These are phyloP conservation scores for Amylostereum areolatum DNA, from an alignment of 1,284 basidiomycete species.

Conservation along the genomic window DNA sequence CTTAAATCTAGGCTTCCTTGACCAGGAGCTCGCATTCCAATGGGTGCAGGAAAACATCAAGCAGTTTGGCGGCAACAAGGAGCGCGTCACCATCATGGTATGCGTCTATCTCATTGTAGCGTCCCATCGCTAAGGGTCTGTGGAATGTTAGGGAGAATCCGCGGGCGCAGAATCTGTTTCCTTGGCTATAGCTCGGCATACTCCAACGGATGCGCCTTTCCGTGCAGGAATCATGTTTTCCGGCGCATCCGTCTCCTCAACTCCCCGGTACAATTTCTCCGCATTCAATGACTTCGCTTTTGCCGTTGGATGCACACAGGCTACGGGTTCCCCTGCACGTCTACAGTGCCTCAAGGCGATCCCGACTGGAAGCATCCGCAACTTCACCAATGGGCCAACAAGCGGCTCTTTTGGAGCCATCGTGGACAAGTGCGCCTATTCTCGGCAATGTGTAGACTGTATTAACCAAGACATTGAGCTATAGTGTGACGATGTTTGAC, in stretches of 20 bases:
- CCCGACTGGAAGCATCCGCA: conserved; percentile 3
- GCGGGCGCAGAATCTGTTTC: conserved; percentile 3
- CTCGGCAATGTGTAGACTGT: neutral
- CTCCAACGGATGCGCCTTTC: neutral
- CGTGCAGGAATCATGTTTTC: conserved; percentile 8
- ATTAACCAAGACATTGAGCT: neutral
- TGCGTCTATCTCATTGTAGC: neutral
- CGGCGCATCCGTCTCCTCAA: neutral
- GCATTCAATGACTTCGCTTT: conserved; percentile 4
- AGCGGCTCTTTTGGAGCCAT: neutral
- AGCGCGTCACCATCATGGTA: conserved; percentile 11
- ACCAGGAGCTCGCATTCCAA: conserved; percentile 5
- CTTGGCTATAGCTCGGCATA: conserved; percentile 1
- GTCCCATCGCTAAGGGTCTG: neutral
- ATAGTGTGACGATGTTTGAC: conserved; percentile 9
- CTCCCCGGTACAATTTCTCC: neutral
- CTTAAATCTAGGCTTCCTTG: conserved; percentile 4
- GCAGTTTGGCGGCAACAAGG: conserved; percentile 11
- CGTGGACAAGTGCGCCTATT: conserved; percentile 5
- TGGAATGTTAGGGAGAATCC: conserved; percentile 5
- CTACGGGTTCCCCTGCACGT: neutral
- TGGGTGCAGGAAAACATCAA: conserved; percentile 10
- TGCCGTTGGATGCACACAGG: conserved; percentile 1
- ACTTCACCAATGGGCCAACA: conserved; percentile 4
- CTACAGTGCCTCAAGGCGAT: conserved; percentile 6